Evolutionary conservation across 805 yeast genomes (phyloP).

Genomic region (Saturnispora dispora): DNA sequence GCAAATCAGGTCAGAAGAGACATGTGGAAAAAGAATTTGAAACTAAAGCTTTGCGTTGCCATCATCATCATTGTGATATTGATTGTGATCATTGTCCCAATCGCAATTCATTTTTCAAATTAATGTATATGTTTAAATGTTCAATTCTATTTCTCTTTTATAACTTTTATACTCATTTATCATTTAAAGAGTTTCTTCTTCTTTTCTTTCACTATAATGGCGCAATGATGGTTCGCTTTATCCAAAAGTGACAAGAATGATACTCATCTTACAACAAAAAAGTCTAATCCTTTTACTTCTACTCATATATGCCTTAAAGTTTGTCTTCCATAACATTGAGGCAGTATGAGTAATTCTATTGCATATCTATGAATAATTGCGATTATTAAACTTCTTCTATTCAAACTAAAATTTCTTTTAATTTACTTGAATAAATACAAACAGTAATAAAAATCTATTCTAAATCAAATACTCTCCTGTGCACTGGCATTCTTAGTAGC

Average conservation of each 20-base stretch:
- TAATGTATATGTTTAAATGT: background rate
- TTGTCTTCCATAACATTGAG: too few species aligned
- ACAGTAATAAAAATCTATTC: background rate
- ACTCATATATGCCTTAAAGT: too few species aligned
- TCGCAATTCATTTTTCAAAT: conserved; percentile 72
- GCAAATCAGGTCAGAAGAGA: conserved; percentile 96
- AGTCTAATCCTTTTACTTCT: too few species aligned
- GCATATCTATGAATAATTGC: too few species aligned
- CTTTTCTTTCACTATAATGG: too few species aligned
- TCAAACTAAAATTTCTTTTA: background rate
- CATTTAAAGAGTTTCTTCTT: too few species aligned
- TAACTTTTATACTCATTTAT: background rate
- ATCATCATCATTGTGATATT: conserved; percentile 69
- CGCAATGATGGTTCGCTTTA: too few species aligned
- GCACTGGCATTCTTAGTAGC: conserved; percentile 76
- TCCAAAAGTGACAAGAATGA: too few species aligned
- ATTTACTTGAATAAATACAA: background rate
- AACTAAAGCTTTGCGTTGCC: conserved; percentile 87
- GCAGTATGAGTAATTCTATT: too few species aligned
- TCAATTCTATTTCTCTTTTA: background rate
- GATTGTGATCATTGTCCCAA: conserved; percentile 84
- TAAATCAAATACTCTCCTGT: conserved; percentile 25
- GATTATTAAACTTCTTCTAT: too few species aligned
- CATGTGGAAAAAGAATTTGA: conserved; percentile 99
- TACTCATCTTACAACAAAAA: too few species aligned